Base-by-base conservation (phyloP, 169 alveolate species). In the Gregarina niphandrodes region DNA sequence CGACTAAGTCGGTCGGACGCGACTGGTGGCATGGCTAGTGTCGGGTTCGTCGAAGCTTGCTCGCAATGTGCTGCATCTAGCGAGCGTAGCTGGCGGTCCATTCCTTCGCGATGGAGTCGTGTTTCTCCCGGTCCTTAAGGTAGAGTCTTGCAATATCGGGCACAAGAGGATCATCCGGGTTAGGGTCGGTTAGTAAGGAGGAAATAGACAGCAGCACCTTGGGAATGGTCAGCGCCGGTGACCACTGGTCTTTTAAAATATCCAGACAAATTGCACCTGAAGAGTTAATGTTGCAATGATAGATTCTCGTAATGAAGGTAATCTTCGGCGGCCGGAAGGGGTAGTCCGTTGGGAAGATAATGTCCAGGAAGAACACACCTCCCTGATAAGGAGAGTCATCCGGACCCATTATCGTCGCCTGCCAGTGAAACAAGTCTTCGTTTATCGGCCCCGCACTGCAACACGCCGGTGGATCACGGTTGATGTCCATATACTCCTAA, bases 261-360 rank as follows among this genome's bases (percentile, higher is more conserved):
- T 93, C 97, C 23, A 93, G 67, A 66, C 99, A 93, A 16, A 93
- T 93, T 24, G 94, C 87, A 18, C 97, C 97, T 42, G 81, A 80
- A 38, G 77, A 67, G 63, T 82, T 84, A 58, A 89, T 84, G 65
- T 92, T 89, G 35, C 96, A 92, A 67, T 89, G 98, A 63, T 90
- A 91, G 40, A 91, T 90, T 64, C 84, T 82, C 12, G 98, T 92
- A 5, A 93, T 83, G 73, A 87, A 91, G 36, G 78, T 71, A 9
- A 73, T 77, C 76, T 90, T 89, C 12, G 98, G 98, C n/a, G 98
- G 97, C 67, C 87, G 87, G 80, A 91, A 91, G 21, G 98, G 98
- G 53, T 93, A 93, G 53, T 93, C 99, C 16, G 91, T 81, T 0
- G 99, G 99, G 71, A 93, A 90, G 49, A 79, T 80, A 39, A 93